Evolutionary conservation across 2,329 filamentous ascomycete species (phyloP).

Genomic region (Macroventuria anomochaeta): DNA sequence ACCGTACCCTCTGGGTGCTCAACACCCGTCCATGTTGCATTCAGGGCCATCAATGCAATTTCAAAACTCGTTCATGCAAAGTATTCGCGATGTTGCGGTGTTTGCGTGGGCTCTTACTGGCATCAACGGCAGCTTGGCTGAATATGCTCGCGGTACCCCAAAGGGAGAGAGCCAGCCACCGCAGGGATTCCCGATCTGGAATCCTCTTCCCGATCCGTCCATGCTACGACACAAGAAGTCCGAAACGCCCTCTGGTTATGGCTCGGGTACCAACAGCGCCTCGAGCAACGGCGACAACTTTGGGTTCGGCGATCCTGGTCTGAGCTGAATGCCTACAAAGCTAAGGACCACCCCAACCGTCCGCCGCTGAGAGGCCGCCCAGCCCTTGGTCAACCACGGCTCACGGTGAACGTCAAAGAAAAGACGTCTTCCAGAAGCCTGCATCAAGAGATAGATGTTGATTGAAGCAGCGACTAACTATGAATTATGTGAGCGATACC

Average conservation of each 20-base stretch:
- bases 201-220: conserved; percentile 30
- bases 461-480: conserved; percentile 8
- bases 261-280: conserved; percentile 41
- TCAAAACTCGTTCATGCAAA: conserved; percentile 72
- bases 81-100: conserved; percentile 84
- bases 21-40: conserved; percentile 54
- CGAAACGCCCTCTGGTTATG: conserved; percentile 44
- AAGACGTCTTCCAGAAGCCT: background rate
- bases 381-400: background rate
- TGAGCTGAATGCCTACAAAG: conserved; percentile 24
- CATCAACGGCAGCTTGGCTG: conserved; percentile 76
- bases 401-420: background rate
- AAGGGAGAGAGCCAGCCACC: conserved; percentile 68
- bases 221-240: conserved; percentile 30
- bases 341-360: background rate
- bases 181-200: conserved; percentile 67
- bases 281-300: conserved; percentile 42
- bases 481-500: conserved; percentile 17
- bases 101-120: conserved; percentile 84
- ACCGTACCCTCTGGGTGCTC: conserved; percentile 45
- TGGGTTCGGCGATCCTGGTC: conserved; percentile 47
- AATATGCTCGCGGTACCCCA: conserved; percentile 68
- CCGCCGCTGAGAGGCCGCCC: background rate
- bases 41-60: conserved; percentile 52
- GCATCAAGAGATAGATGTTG: conserved; percentile 13